Percentiles rank a stretch among this genome's conserved stretches.
phyloP scores from a whole-genome alignment of 1,139 yeast species.

The Suhomyces maxii region DNA sequence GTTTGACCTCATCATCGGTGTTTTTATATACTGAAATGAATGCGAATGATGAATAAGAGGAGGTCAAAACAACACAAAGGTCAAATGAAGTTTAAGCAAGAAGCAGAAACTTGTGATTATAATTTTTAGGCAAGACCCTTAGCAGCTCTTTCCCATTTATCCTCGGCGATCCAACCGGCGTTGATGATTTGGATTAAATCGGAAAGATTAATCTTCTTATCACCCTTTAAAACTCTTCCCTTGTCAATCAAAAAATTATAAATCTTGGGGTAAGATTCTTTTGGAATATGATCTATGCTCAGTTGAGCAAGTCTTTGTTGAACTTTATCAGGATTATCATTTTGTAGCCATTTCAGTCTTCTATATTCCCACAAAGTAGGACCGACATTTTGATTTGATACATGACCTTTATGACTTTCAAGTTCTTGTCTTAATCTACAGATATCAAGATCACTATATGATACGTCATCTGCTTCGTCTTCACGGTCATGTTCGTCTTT shows the following conservation, averaged over 20 bases:
- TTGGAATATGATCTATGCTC: conserved; percentile 40
- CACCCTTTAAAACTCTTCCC: conserved; percentile 50
- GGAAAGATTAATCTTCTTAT: conserved; percentile 55
- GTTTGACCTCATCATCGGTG: no score
- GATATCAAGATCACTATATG: conserved; percentile 30
- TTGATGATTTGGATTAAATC: conserved; percentile 63
- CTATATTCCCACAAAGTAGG: conserved; percentile 60
- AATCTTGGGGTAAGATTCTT: conserved; percentile 54
- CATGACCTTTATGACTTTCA: conserved; percentile 14
- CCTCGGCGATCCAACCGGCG: conserved; percentile 69
- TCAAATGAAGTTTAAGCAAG: no score
- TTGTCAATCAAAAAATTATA: conserved; percentile 60
- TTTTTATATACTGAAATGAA: no score
- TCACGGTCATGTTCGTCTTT: conserved; percentile 20
- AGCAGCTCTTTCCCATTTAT: conserved; percentile 63
- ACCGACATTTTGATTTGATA: conserved; percentile 32
- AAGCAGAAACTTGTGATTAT: no score
- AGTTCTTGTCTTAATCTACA: conserved; percentile 28
- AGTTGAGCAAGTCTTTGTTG: conserved; percentile 17
- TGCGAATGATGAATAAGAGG: no score
- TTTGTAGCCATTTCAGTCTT: conserved; percentile 55
- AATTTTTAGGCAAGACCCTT: conserved; percentile 35
- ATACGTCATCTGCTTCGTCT: conserved; percentile 21
- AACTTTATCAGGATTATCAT: conserved; percentile 16
- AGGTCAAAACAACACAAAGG: no score